Conservation (phyloP, 306 rosid genomes). For the Fagus sylvatica region DNA sequence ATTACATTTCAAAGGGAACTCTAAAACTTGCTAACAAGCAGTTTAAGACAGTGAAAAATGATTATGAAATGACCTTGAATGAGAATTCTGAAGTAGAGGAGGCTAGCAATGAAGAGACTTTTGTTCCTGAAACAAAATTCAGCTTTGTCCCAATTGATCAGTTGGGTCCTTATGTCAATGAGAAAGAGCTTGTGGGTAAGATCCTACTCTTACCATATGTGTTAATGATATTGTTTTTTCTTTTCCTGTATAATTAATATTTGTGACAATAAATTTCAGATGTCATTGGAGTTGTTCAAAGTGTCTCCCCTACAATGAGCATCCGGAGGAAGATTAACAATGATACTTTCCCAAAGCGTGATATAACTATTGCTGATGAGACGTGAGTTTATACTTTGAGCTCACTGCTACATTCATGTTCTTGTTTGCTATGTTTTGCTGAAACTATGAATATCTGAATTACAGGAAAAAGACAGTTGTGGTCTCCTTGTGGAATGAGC, state of each 20-base stretch:
- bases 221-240: not conserved
- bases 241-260: not conserved
- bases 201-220: not conserved
- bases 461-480: conserved; percentile 85
- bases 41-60: conserved; percentile 83
- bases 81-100: conserved; percentile 94
- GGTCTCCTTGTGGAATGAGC: conserved; percentile 91
- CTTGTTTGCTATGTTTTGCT: not conserved
- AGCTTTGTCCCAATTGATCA: conserved; percentile 78
- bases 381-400: conserved; percentile 42
- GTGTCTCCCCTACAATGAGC: conserved; percentile 84
- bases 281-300: conserved; percentile 85
- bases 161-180: conserved; percentile 79
- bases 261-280: conserved; percentile 39
- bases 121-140: conserved; percentile 78
- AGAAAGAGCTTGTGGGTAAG: conserved; percentile 82
- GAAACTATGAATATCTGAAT: not conserved
- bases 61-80: conserved; percentile 89
- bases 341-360: conserved; percentile 84
- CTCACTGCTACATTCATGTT: not conserved
- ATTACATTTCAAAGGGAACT: conserved; percentile 79
- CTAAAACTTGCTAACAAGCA: conserved; percentile 87
- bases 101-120: conserved; percentile 58
- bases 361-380: conserved; percentile 90
- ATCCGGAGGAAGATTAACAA: conserved; percentile 78